Conservation (phyloP, 179 eudicot genomes). For the Sideroxylon spinosum region DNA sequence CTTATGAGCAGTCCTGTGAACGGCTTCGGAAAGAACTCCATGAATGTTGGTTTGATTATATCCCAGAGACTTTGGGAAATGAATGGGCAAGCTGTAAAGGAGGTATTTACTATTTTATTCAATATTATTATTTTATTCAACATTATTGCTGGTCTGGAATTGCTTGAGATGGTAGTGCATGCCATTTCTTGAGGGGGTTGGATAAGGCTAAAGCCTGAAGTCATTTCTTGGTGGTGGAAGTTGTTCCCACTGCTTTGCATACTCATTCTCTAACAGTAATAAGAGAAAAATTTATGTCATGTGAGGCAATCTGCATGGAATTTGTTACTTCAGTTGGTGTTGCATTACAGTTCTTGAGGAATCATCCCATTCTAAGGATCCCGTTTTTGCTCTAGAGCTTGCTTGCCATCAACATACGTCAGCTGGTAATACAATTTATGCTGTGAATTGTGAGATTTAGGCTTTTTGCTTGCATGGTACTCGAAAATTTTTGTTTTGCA, state of each 20-base stretch:
- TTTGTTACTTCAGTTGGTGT: slow-evolving; percentile 4
- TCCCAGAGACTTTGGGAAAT: slow-evolving; percentile 43
- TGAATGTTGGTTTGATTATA: slow-evolving; percentile 49
- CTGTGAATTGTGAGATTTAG: neutral
- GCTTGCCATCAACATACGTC: slow-evolving; percentile 23
- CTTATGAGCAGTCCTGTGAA: slow-evolving; percentile 45
- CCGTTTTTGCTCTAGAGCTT: slow-evolving; percentile 33
- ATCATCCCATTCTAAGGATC: slow-evolving; percentile 42
- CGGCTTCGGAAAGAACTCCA: slow-evolving; percentile 34
- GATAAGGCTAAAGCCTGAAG: slow-evolving; percentile 1
- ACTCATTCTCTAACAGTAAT: neutral
- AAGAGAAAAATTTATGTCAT: neutral
- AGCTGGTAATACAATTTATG: slow-evolving; percentile 28
- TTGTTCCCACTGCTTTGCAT: neutral
- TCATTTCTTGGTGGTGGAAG: neutral
- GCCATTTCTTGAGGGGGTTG: neutral
- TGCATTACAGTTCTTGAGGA: slow-evolving; percentile 39
- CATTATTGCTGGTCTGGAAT: neutral
- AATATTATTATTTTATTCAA: slow-evolving; percentile 7
- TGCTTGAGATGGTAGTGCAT: slow-evolving; percentile 11
- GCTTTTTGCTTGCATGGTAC: neutral
- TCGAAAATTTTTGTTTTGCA: neutral
- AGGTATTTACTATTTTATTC: slow-evolving; percentile 27
- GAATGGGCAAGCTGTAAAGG: slow-evolving; percentile 48
- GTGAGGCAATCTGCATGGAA: neutral